These are phyloP conservation scores for Ustilago hordei DNA, from an alignment of 1,284 basidiomycete genomes.

Conservation along the genomic window DNA sequence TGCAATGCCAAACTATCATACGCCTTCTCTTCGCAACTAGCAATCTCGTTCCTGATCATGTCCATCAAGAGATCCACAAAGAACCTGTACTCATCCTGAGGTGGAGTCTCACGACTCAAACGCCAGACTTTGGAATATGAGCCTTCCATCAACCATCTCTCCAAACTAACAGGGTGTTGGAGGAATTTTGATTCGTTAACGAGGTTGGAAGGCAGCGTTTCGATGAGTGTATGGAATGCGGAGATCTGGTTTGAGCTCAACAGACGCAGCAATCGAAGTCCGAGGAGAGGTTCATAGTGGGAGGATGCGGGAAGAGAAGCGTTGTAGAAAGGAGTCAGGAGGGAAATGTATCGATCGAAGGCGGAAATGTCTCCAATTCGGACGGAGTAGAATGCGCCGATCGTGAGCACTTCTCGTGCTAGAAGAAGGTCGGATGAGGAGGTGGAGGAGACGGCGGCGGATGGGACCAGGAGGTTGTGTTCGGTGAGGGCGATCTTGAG, in stretches of 20 bases:
- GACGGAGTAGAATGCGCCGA: constrained; percentile 93
- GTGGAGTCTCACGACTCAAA: constrained; percentile 80
- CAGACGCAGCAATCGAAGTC: constrained; percentile 91
- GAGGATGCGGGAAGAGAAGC: constrained; percentile 82
- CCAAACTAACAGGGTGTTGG: constrained; percentile 72
- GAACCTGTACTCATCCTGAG: constrained; percentile 83
- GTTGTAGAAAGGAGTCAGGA: constrained; percentile 87
- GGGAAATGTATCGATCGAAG: constrained; percentile 94
- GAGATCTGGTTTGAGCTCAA: constrained; percentile 96
- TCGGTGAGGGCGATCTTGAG: constrained; percentile 81
- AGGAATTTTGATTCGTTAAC: constrained; percentile 58
- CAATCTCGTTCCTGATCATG: constrained; percentile 93
- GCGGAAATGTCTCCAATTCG: constrained; percentile 86
- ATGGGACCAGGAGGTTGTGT: constrained; percentile 78
- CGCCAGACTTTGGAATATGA: constrained; percentile 98
- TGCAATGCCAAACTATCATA: constrained; percentile 87
- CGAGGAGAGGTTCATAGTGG: constrained; percentile 87
- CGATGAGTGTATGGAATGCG: constrained; percentile 98
- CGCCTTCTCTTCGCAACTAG: constrained; percentile 89
- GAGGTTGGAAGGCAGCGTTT: constrained; percentile 76
- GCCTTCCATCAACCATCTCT: constrained; percentile 98
- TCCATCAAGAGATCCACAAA: constrained; percentile 91
- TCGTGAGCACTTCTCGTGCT: constrained; percentile 90
- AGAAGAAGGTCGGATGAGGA: constrained; percentile 32
- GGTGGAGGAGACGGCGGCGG: constrained; percentile 62